Percentiles rank a stretch among this genome's conserved stretches.
These are phyloP conservation scores for Syzygium grande DNA, from an alignment of 345 rosid species.

Conservation along the genomic window DNA sequence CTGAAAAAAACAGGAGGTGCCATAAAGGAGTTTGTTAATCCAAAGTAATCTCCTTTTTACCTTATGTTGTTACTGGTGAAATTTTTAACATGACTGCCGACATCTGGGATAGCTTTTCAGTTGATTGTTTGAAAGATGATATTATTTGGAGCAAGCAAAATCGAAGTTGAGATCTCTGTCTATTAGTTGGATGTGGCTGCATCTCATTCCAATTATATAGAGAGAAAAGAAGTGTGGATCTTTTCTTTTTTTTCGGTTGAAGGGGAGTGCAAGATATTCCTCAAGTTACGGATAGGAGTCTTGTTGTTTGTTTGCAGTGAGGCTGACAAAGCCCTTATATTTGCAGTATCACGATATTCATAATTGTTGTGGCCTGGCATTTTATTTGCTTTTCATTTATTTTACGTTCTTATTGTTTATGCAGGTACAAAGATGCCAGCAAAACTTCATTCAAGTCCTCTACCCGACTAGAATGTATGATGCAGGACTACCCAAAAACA, in stretches of 20 bases:
- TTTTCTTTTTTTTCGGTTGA: not conserved
- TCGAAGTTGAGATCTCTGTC: not conserved
- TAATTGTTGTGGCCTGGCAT: not conserved
- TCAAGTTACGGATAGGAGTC: not conserved
- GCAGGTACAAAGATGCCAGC: constrained; percentile 88
- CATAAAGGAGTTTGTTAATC: constrained; percentile 96
- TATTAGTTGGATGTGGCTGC: not conserved
- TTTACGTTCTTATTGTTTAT: not conserved
- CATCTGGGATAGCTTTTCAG: not conserved
- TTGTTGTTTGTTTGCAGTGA: not conserved
- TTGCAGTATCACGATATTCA: not conserved
- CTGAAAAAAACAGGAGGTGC: constrained; percentile 84
- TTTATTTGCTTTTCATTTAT: not conserved
- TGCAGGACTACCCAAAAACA: constrained; percentile 99
- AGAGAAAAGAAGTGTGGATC: not conserved
- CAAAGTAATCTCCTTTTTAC: constrained; percentile 53
- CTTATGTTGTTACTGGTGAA: not conserved
- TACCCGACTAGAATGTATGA: constrained; percentile 94
- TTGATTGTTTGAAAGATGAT: not conserved
- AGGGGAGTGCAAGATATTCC: not conserved
- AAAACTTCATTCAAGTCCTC: constrained; percentile 87
- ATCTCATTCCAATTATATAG: not conserved
- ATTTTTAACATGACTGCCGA: not conserved
- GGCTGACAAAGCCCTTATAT: not conserved
- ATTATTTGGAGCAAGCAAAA: not conserved